Conservation (phyloP, 306 rosid species). For the Argentina anserina region DNA sequence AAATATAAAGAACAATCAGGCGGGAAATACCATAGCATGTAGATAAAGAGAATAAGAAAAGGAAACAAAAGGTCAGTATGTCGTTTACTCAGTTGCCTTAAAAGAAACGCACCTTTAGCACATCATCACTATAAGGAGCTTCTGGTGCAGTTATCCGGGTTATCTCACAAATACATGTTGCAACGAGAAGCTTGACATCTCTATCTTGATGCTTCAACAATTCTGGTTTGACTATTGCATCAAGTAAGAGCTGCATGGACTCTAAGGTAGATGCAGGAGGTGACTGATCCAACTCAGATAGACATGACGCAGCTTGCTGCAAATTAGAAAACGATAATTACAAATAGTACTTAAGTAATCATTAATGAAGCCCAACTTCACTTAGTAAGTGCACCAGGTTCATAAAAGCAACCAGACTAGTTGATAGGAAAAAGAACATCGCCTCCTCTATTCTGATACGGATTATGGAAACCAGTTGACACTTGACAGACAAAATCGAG, state of each 20-base stretch:
- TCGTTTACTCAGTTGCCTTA: slow-evolving; percentile 18
- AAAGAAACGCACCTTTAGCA: slow-evolving; percentile 63
- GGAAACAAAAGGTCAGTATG: slow-evolving; percentile 4
- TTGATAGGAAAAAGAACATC: too few species aligned
- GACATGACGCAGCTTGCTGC: slow-evolving; percentile 89
- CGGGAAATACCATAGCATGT: slow-evolving; percentile 18
- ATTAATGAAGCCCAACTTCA: slow-evolving; percentile 3
- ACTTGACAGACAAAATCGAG: too few species aligned
- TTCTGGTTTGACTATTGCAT: slow-evolving; percentile 79
- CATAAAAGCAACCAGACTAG: too few species aligned
- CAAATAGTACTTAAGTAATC: neutral
- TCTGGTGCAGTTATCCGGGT: slow-evolving; percentile 99
- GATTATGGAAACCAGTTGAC: too few species aligned
- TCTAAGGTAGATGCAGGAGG: slow-evolving; percentile 70
- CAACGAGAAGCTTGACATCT: slow-evolving; percentile 95
- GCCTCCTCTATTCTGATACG: too few species aligned
- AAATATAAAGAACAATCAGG: slow-evolving; percentile 32
- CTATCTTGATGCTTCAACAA: slow-evolving; percentile 89
- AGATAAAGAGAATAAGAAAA: neutral
- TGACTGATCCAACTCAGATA: slow-evolving; percentile 89
- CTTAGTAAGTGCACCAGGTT: neutral
- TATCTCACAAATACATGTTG: slow-evolving; percentile 91
- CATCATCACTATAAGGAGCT: slow-evolving; percentile 88
- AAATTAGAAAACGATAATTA: slow-evolving; percentile 27
- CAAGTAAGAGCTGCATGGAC: slow-evolving; percentile 77